Percentiles rank a stretch among this genome's conserved stretches.
Evolutionary conservation across 352 stramenopile species (phyloP).

Genomic region (Discostella stelligera): DNA sequence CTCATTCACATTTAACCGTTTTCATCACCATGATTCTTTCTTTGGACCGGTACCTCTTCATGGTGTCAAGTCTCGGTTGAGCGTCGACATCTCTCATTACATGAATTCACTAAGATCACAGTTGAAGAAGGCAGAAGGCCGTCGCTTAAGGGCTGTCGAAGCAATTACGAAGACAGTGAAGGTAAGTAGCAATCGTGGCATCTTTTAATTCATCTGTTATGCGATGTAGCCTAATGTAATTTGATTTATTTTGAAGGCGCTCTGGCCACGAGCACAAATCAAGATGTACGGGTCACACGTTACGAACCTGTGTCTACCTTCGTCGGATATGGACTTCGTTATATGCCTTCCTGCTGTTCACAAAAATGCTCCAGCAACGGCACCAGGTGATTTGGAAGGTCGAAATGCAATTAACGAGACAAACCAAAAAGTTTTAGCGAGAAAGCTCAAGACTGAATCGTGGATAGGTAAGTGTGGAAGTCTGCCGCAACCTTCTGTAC

Average conservation of each 20-base stretch:
- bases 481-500: background rate
- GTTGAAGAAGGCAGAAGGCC: conserved; percentile 63
- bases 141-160: conserved; percentile 52
- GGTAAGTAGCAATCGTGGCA: conserved; percentile 5
- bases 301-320: conserved; percentile 89
- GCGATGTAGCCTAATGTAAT: background rate
- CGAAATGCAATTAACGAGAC: conserved; percentile 98
- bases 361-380: conserved; percentile 90
- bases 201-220: background rate
- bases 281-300: conserved; percentile 95
- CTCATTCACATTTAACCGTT: conserved; percentile 32
- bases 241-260: conserved; percentile 36
- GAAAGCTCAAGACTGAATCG: conserved; percentile 90
- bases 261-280: conserved; percentile 94
- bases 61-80: conserved; percentile 71
- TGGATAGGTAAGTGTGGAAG: conserved; percentile 59
- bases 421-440: conserved; percentile 94
- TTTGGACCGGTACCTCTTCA: conserved; percentile 41
- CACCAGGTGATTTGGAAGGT: conserved; percentile 93
- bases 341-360: conserved; percentile 97
- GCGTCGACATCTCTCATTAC: conserved; percentile 72
- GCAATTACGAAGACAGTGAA: conserved; percentile 60
- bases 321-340: conserved; percentile 95
- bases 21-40: conserved; percentile 50
- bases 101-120: conserved; percentile 56